Evolutionary conservation across 768 basidiomycete species (phyloP), one percentile per base, ranked within the genome.

Genomic region (Mycena filopes): DNA sequence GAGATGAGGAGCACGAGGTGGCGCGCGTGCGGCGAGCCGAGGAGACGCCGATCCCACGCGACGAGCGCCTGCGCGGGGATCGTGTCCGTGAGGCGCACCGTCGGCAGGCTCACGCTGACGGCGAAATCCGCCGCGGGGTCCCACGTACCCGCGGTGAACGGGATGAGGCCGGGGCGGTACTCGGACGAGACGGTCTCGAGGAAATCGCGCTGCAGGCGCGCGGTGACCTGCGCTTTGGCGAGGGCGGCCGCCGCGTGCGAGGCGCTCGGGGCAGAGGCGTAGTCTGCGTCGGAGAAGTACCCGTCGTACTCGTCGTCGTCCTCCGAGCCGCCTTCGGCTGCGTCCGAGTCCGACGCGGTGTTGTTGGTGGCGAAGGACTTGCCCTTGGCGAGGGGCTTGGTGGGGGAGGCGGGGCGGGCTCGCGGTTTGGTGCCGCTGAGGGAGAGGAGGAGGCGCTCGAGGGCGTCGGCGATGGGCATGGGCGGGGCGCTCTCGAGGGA

Each of bases 21-120:
- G 23, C 86, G 85, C 15, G 83, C 77, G 31, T 82, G 81, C 6
- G 86, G 80, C 3, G 51, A 3, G n/a, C 31, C 45, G 23, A 92
- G 80, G 7, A 92, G 82, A 11, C 84, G 84, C 16, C 85, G 80
- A 70, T 93, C 91, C 91, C 91, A 93, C 25, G 90, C 90, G 75
- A 90, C 85, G 33, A 93, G 78, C 12, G 89, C 90, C 40, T 87
- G 86, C 4, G 89, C 82, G 13, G 89, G 83, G 25, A 91, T 86
- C 53, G 79, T 81, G 15, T 81, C 69, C 16, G 86, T 80, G 13
- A 90, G 80, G 12, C 69, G 76, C 61, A 88, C 77, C 42, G 86
- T 81, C 13, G 88, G 86, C n/a, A 87, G 61, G 2, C 88, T 88
- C 9, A 89, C 78, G 3, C 87, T 31, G 48, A 49, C 29, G 13